Base-by-base conservation (phyloP, 306 rosid genomes). In the Glycyrrhiza uralensis region DNA sequence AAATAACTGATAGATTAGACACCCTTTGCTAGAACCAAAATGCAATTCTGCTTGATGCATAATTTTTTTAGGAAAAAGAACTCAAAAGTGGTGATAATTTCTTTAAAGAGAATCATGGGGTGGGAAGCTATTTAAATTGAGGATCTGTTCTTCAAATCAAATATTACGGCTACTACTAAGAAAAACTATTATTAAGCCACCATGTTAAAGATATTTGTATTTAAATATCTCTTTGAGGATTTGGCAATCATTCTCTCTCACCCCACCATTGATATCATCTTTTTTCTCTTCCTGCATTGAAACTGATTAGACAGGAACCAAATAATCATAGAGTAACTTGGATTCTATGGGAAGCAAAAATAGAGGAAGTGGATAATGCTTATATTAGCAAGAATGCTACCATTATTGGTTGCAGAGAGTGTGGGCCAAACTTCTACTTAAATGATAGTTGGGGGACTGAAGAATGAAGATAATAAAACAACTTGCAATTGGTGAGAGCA, bases 161-260 rank as follows among this genome's bases (percentile, higher is more conserved):
- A 78, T 52, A n/a, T 22, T 22, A 36, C 12, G 54, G 61, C 24
- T 78, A 17, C 44, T 50, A 12, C 12, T n/a, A 42, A 44, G 8
- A 7, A 49, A 28, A 66, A 66, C 12, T 47, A 82, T 24, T 33
- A 36, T 35, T 26, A 70, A 77, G 73, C 64, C 65, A 44, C 79
- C 58, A 54, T 30, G 9, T 44, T 28, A 20, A 72, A 82, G 77
- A 79, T 76, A 79, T 82, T 62, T 72, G n/a, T 79, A 80, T 78
- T 32, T 80, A 49, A 76, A 77, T 57, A 79, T 79, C 69, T 19
- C 77, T 76, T 75, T 26, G 32, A 35, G 84, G 87, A 87, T 85
- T 81, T 74, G 52, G 76, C 74, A 68, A 85, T 89, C 77, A 89
- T 89, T 75, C 76, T 20, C 66, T 77, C 64, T 51, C 82, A 75